Base-by-base conservation (phyloP, 2,329 filamentous ascomycete species). In the Sporothrix globosa region DNA sequence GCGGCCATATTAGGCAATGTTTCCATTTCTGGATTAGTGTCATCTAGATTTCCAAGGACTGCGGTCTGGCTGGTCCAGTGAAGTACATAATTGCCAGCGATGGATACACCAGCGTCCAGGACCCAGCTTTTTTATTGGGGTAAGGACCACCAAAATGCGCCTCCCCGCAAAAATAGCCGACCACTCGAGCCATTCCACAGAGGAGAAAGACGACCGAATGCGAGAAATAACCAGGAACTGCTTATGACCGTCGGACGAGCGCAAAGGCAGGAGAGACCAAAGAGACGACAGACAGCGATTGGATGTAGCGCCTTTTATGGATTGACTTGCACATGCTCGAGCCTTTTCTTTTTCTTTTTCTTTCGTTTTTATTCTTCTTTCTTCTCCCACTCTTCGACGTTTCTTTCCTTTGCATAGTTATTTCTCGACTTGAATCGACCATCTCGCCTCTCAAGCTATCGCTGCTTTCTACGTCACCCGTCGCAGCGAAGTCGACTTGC, bases 1-100 rank as follows among this genome's bases (percentile, higher is more conserved):
- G 34, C 34, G 34, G 56, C 9, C 56, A 41, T n/a, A 67, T 67
- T 5, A 60, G 70, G 70, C 39, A 71, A 71, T 67, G 34, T 67
- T 71, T 63, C 70, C 67, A 13, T 21, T 34, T 67, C 39, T 11
- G 67, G 70, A 19, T 46, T 71, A 69, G 70, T 54, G 53, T 19
- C 24, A 10, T 1, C 39, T 24, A 7, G 41, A 14, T 24, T 66
- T 58, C 21, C 67, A 71, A 69, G 54, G 17, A 53, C 14, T 17
- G 53, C 52, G 17, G 50, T 67, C 14, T 71, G 67, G 67, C 67
- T 69, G 67, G 70, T 50, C 50, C 27, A 19, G 19, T 24, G 7
- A 39, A 27, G 44, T 2, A 27, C 27, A 27, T 27, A 65, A 30
- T 19, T 19, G 60, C 41, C 21, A 41, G 44, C n/a, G 21, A n/a